A percentile compares a stretch with the other conserved stretches of the same genome.
Evolutionary conservation across 2,329 filamentous ascomycete genomes (phyloP).

Genomic region (Alternaria incomplexa): DNA sequence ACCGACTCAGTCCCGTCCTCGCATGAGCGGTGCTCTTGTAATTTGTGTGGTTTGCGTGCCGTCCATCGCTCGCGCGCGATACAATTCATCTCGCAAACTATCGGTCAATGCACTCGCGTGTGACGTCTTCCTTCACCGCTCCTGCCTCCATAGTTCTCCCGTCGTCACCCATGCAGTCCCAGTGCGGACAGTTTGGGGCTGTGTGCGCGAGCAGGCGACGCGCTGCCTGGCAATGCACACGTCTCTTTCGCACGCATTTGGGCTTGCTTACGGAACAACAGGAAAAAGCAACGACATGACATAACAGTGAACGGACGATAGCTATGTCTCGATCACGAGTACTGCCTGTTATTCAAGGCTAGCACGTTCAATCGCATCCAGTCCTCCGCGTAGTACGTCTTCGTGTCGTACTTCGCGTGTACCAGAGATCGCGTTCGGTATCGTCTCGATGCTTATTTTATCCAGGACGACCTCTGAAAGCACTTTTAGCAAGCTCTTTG

Average conservation of each 20-base stretch:
- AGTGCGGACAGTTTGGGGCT: constrained; percentile 4
- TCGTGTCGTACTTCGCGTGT: neutral
- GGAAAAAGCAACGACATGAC: constrained; percentile 1
- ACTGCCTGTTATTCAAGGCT: constrained; percentile 10
- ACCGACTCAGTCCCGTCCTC: neutral
- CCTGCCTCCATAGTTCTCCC: neutral
- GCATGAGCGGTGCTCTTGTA: neutral
- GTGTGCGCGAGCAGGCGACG: constrained; percentile 5
- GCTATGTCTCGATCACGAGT: neutral
- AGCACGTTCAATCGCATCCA: constrained; percentile 7
- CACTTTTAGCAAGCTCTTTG: neutral
- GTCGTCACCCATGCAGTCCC: neutral
- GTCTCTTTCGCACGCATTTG: neutral
- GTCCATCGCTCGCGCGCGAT: neutral
- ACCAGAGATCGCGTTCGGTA: too few relatives aligned
- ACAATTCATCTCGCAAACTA: neutral
- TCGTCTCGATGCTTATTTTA: neutral
- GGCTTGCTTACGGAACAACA: neutral
- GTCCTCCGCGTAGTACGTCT: neutral
- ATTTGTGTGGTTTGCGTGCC: neutral
- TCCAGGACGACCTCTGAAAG: neutral
- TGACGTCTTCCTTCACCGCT: neutral
- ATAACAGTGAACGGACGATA: neutral
- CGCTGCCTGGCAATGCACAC: constrained; percentile 4
- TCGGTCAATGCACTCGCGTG: neutral